These are phyloP conservation scores for Pleurotus eryngii DNA, from an alignment of 768 basidiomycete genomes.

Conservation along the genomic window DNA sequence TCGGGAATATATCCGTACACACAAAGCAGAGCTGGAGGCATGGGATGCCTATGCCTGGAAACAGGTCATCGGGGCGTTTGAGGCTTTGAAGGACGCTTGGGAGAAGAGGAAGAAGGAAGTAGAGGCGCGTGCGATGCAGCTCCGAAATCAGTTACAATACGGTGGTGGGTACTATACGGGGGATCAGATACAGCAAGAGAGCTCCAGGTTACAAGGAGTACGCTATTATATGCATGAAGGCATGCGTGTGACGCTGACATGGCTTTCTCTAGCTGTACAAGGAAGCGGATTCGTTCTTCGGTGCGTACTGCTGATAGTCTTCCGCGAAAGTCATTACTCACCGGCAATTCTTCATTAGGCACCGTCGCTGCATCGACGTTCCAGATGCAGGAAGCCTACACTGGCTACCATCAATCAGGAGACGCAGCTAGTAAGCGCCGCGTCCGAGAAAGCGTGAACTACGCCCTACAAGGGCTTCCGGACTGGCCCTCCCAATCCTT, in stretches of 20 bases:
- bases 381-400: constrained; percentile 73
- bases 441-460: constrained; percentile 77
- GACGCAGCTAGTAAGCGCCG: constrained; percentile 70
- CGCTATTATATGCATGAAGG: constrained; percentile 19
- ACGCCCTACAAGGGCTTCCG: constrained; percentile 66
- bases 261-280: constrained; percentile 41
- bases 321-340: too few species aligned
- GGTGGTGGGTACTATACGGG: constrained; percentile 44
- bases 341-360: constrained; percentile 33
- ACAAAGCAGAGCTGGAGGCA: constrained; percentile 66
- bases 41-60: constrained; percentile 76
- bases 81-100: constrained; percentile 67
- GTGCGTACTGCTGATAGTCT: constrained; percentile 27
- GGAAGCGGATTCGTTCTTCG: constrained; percentile 51
- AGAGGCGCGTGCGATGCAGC: constrained; percentile 39
- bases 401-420: constrained; percentile 70
- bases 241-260: background rate
- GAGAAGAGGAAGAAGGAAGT: constrained; percentile 55
- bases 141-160: constrained; percentile 42
- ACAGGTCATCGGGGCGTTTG: constrained; percentile 59
- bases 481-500: constrained; percentile 60
- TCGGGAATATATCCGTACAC: constrained; percentile 58
- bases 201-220: constrained; percentile 57
- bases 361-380: constrained; percentile 66
- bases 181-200: constrained; percentile 51